Base-by-base conservation (phyloP, 2,329 filamentous ascomycete genomes). In the Colletotrichum agaves region DNA sequence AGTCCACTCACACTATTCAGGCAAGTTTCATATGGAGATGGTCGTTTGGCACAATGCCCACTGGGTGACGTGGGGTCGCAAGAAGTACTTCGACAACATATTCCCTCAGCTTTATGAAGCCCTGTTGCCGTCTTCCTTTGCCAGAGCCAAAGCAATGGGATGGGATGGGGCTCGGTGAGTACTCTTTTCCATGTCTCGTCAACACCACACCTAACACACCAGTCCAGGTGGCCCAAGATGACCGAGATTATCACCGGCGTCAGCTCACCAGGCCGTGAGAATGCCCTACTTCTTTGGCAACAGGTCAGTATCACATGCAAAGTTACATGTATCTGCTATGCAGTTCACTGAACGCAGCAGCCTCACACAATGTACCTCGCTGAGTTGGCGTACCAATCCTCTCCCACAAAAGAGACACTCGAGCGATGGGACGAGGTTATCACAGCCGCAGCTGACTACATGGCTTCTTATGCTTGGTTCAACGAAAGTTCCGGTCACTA, bases 281-380 rank as follows among this genome's bases (percentile, higher is more conserved):
- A 90, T 72, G 84, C 82, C 5, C 76, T 90, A 1, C 76, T 90
- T 2, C 85, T 89, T 61, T 90, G 87, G 87, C 87, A 90, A 71
- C 87, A 89, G 61, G 71, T 72, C 6, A 27, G 35, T 43, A 1
- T 13, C 33, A 12, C 6, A 12, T 47, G 5, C 5, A n/a, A 2
- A 2, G 5, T 17, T 27, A 27, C 27, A 1, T 27, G 27, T 27
- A 27, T 27, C 2, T 7, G 3, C 6, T 7, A 27, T 27, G 6
- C 27, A 27, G 27, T 27, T 13, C 47, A 7, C 35, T 70, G 17
- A 53, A 12, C 0, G 2, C 12, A 4, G 47, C 1, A 69, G 72
- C 87, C 87, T 4, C 87, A 90, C 72, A 81, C 84, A 0, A 84
- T 89, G 80, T 87, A 86, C 71, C 86, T 89, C 70, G 87, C 87